Evolutionary conservation across 225 moss, liverwort and hornwort species (phyloP), one percentile per base, ranked within the genome.

Genomic region (Lunularia cruciata): DNA sequence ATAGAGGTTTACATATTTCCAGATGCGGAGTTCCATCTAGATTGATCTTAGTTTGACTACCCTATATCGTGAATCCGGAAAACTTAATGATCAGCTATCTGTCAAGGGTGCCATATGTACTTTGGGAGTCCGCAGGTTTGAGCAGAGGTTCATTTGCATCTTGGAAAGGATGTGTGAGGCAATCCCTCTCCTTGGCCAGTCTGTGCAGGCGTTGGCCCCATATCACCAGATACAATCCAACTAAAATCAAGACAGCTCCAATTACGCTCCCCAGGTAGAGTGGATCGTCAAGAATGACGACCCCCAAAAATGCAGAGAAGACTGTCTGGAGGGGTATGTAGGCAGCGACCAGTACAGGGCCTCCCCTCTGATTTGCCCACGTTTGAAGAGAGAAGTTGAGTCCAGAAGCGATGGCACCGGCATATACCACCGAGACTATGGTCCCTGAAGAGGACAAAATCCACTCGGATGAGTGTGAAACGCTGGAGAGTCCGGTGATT

Each of bases 211-310:
- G 69, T 69, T 75, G 73, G 43, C 90, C 90, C 92, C 90, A 95
- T 45, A 84, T 81, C 47, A 92, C 92, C 33, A 95, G 77, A 72
- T 78, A 92, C 19, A 95, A 81, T 43, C 92, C 92, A 27, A 25
- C 10, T 37, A 87, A 7, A n/a, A 92, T 70, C 46, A 78, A 58
- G 11, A 49, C 18, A 1, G 88, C 92, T 40, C 95, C 92, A 45
- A 95, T 58, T 19, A 88, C 81, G 32, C 86, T 90, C 36, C 95
- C 92, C 67, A 88, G 23, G 45, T 72, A 88, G 47, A 95, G 68
- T 12, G 77, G 73, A 61, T 46, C 75, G 32, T 81, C 73, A 7
- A 95, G 81, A 75, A 92, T 76, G 43, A 83, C 13, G 2, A 78
- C 54, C 30, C 88, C 82, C 14, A 90, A 72, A 27, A 77, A 0